A percentile compares a stretch with the other conserved stretches of the same genome.
Evolutionary conservation across 345 rosid species (phyloP).

Genomic region (Eucalyptus pumila): DNA sequence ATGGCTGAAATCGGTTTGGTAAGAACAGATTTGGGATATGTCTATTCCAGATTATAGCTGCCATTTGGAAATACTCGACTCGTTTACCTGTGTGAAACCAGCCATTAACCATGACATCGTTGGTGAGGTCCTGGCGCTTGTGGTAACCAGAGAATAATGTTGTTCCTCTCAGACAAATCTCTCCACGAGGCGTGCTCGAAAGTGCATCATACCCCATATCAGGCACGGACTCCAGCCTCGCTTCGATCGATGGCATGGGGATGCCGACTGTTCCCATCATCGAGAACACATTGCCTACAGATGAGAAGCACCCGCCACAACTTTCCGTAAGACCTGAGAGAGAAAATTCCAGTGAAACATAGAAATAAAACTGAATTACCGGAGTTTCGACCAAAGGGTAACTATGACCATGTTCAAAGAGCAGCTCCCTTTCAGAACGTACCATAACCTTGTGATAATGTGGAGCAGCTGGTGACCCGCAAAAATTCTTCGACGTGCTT

Average conservation of each 20-base stretch:
- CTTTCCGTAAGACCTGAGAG: slow-evolving; percentile 84
- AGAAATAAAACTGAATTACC: background rate
- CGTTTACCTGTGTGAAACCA: slow-evolving; percentile 92
- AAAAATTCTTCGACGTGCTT: slow-evolving; percentile 84
- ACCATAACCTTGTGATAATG: slow-evolving; percentile 94
- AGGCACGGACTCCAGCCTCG: slow-evolving; percentile 81
- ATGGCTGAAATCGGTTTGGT: background rate
- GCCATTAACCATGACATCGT: slow-evolving; percentile 70
- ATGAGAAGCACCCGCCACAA: slow-evolving; percentile 79
- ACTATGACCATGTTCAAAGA: background rate
- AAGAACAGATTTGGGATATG: background rate
- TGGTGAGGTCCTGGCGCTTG: slow-evolving; percentile 77
- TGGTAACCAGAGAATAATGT: slow-evolving; percentile 89
- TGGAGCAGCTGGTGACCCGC: slow-evolving; percentile 70
- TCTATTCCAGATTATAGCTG: background rate
- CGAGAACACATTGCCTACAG: slow-evolving; percentile 57
- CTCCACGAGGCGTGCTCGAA: slow-evolving; percentile 56
- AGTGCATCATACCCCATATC: slow-evolving; percentile 95
- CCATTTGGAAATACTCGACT: background rate
- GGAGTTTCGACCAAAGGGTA: background rate
- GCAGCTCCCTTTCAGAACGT: background rate
- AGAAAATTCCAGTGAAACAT: background rate
- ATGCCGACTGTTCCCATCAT: slow-evolving; percentile 95
- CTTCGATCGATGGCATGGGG: slow-evolving; percentile 84
- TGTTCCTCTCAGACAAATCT: slow-evolving; percentile 77